phyloP scores from a whole-genome alignment of 2,329 filamentous ascomycete genomes.

The Microsporum canis region DNA sequence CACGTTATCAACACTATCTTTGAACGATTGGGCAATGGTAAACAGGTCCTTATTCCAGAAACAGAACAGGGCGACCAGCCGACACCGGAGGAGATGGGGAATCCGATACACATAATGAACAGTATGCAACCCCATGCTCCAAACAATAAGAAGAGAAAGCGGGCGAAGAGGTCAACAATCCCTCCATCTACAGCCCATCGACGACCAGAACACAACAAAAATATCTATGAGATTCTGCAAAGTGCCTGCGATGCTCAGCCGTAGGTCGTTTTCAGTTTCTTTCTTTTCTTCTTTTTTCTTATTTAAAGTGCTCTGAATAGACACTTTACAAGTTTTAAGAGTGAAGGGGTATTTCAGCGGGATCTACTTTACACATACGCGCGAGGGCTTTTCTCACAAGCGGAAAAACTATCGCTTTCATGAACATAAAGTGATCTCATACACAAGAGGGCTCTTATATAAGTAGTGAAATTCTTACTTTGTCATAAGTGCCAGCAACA shows the following conservation, averaged over 20 bases:
- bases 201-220: not conserved
- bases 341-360: too few species aligned
- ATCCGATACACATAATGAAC: conserved; percentile 5
- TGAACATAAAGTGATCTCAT: too few species aligned
- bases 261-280: too few species aligned
- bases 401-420: too few species aligned
- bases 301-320: too few species aligned
- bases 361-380: too few species aligned
- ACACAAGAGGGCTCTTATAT: too few species aligned
- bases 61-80: not conserved
- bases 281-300: not conserved
- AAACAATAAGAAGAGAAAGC: conserved; percentile 7
- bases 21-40: not conserved
- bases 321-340: too few species aligned
- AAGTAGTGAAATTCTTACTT: too few species aligned
- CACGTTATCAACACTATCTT: not conserved
- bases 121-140: not conserved
- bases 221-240: conserved; percentile 10
- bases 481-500: too few species aligned
- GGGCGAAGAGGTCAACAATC: conserved; percentile 5
- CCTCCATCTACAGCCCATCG: not conserved
- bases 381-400: too few species aligned
- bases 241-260: not conserved
- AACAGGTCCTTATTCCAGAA: not conserved
- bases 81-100: not conserved